These are phyloP conservation scores for Meripilus lineatus DNA, from an alignment of 1,284 basidiomycete species.

Conservation along the genomic window DNA sequence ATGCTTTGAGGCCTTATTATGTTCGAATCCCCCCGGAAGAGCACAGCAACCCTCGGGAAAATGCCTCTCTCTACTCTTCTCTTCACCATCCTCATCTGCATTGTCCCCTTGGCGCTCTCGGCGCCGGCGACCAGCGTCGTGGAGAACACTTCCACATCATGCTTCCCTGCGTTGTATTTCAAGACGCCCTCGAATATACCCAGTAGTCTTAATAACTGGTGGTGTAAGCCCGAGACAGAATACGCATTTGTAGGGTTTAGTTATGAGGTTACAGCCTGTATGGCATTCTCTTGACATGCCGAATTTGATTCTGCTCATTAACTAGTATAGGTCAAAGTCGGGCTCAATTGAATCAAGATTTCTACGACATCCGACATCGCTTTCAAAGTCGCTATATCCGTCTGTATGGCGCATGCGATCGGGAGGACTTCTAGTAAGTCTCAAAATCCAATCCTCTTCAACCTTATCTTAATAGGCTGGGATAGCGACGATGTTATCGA, in stretches of 20 bases:
- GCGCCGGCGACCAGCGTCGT: conserved; percentile 11
- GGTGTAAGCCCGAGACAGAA: conserved; percentile 57
- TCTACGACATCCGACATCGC: conserved; percentile 52
- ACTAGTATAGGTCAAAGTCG: conserved; percentile 26
- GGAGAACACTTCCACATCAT: conserved; percentile 21
- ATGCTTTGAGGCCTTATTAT: not conserved
- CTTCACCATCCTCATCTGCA: conserved; percentile 9
- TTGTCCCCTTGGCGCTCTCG: conserved; percentile 8
- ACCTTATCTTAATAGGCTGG: too few species aligned
- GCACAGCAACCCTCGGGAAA: not conserved
- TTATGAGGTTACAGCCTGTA: conserved; percentile 53
- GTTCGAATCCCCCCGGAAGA: not conserved
- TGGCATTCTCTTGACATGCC: conserved; percentile 7
- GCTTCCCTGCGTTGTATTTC: conserved; percentile 58
- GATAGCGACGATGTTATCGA: conserved; percentile 66
- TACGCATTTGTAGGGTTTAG: conserved; percentile 73
- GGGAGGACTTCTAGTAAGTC: conserved; percentile 58
- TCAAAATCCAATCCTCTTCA: conserved; percentile 20
- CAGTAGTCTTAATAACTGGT: conserved; percentile 45
- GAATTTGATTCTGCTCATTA: too few species aligned
- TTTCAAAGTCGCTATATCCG: conserved; percentile 70
- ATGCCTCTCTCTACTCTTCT: conserved; percentile 12
- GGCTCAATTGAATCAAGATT: conserved; percentile 50
- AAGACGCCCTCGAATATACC: conserved; percentile 49
- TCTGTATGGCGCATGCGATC: conserved; percentile 65